Evolutionary conservation across 164 flowering plant species (phyloP).

Genomic region (Houttuynia cordata): DNA sequence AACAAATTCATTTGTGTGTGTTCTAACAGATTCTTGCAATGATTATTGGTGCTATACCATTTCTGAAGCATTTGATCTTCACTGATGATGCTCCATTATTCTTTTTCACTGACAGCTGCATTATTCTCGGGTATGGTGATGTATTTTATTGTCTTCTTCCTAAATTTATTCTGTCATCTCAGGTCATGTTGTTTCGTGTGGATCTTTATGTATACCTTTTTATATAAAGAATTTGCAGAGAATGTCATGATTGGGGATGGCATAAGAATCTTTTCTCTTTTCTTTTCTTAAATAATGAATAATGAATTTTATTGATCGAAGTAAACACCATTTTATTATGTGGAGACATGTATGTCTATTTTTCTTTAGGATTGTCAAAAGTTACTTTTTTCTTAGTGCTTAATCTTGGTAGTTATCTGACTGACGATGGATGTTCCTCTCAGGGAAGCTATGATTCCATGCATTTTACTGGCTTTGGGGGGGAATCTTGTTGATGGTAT

Average conservation of each 20-base stretch:
- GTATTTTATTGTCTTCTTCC: constrained; percentile 4
- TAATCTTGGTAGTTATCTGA: not conserved
- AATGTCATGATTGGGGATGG: too few species aligned
- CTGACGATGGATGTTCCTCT: not conserved
- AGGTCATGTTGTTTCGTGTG: too few species aligned
- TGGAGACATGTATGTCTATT: too few species aligned
- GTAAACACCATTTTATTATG: too few species aligned
- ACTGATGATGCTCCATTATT: constrained; percentile 82
- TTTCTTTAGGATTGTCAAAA: not conserved
- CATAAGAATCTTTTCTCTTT: too few species aligned
- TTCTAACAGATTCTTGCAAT: constrained; percentile 69
- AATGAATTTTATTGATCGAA: too few species aligned
- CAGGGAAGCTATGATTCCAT: constrained; percentile 98
- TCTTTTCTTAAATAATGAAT: too few species aligned
- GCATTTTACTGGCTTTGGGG: constrained; percentile 87
- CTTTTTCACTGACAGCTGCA: constrained; percentile 94
- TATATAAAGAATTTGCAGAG: too few species aligned
- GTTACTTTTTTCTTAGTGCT: not conserved
- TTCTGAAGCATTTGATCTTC: constrained; percentile 59
- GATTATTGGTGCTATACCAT: constrained; percentile 63
- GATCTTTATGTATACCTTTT: too few species aligned
- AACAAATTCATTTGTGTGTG: too few species aligned
- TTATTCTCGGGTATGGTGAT: constrained; percentile 98
- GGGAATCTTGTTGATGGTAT: constrained; percentile 92
- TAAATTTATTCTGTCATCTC: not conserved